Base-by-base conservation (phyloP, 768 basidiomycete genomes). In the Sporobolomyces pararoseus region DNA sequence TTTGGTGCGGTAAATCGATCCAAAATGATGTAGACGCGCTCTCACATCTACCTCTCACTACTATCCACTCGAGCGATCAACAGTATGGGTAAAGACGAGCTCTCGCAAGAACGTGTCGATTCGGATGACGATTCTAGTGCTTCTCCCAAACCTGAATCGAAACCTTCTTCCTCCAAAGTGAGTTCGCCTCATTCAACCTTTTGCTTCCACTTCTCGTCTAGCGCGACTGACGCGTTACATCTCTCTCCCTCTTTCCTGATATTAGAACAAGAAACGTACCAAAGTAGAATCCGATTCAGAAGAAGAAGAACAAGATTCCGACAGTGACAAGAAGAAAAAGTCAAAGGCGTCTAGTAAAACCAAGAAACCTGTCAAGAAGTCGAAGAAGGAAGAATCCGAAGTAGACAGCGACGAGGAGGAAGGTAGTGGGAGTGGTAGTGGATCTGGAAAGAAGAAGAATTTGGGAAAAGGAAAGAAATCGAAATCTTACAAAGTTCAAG, bases 61-160 rank as follows among this genome's bases (percentile, higher is more conserved):
- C n/a, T n/a, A n/a, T n/a, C n/a, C n/a, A n/a, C n/a, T n/a, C n/a
- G n/a, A n/a, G n/a, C n/a, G n/a, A n/a, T n/a, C n/a, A n/a, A n/a
- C n/a, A n/a, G n/a, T n/a, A 66, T 66, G 65, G 27, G 46, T 6
- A 47, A 37, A 29, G 42, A n/a, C n/a, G n/a, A 52, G n/a, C 65
- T 59, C 50, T 60, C 57, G 5, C 35, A 59, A n/a, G 49, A 51
- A 25, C 23, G 16, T 10, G 65, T 66, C 34, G 58, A 59, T 34
- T 66, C 65, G 29, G 58, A 53, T 13, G 65, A 66, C 58, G 65
- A 66, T 49, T 55, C 54, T 10, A 49, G 57, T 27, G 37, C 37
- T 1, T 47, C 55, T 23, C 46, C 65, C 19, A 1, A 21, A 4
- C 46, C 55, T 6, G 12, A 29, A 12, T 9, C 59, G 32, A 35